Base-by-base conservation (phyloP, 495 filamentous ascomycete genomes). In the Bathelium albidoporum region DNA sequence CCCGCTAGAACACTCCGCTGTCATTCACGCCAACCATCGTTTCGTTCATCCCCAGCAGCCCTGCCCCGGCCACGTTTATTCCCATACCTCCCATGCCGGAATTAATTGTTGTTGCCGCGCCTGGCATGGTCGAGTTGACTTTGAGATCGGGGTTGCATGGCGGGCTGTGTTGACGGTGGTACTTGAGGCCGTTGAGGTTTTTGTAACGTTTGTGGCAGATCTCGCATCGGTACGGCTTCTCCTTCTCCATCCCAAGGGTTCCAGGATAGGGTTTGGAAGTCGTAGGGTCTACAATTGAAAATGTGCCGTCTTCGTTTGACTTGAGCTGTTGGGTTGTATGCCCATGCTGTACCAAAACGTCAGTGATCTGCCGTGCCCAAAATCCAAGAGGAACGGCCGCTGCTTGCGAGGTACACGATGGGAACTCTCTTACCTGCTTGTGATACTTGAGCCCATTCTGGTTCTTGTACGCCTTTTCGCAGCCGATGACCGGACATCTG, bases 401-500 rank as follows among this genome's bases (percentile, higher is more conserved):
- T 61, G 73, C 79, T 76, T 58, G 60, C 58, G 63, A 44, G 26
- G 60, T 64, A 60, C 34, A 60, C 34, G 36, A 31, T 1, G 63
- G 29, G 31, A 53, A 32, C 20, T n/a, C 18, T 80, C 85, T 75
- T 80, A 89, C 86, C 73, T 81, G 82, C 71, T 88, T 87, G 77
- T 89, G 86, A 71, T 89, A 89, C 73, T 97, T 97, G 34, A 99
- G 79, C 34, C 94, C 94, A 69, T 99, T 99, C 70, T 97, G 94
- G 73, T 99, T 99, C 81, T 99, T 99, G 75, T 99, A 99, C 16
- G 94, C 94, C 79, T 99, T 99, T 74, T 99, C 94, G 71, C 94
- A 99, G 20, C 94, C 94, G 70, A 97, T 95, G 49, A 99, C 94
- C 10, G 95, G 94, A 73, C 94, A 99, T 70, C 89, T 88, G 81